Evolutionary conservation across 768 basidiomycete genomes (phyloP).

Genomic region (Inosperma sp.): DNA sequence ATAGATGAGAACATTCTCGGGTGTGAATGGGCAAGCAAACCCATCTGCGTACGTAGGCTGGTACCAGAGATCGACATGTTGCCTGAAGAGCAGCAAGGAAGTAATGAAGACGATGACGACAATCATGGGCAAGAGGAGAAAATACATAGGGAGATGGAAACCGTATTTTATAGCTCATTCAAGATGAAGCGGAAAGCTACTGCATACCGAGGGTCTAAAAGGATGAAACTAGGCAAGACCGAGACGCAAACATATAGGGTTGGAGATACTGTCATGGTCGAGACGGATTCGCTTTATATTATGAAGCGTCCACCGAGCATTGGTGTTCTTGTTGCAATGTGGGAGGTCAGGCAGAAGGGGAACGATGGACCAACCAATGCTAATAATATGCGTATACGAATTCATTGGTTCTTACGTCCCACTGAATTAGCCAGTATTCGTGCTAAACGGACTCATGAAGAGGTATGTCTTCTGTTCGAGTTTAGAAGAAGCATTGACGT

Average conservation of each 20-base stretch:
- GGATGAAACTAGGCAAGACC: slow-evolving; percentile 20
- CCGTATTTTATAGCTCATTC: slow-evolving; percentile 34
- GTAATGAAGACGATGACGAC: slow-evolving; percentile 9
- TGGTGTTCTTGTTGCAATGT: slow-evolving; percentile 67
- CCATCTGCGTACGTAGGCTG: slow-evolving; percentile 15
- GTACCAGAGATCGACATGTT: slow-evolving; percentile 22
- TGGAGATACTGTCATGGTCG: slow-evolving; percentile 66
- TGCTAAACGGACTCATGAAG: slow-evolving; percentile 53
- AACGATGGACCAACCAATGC: slow-evolving; percentile 29
- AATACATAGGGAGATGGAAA: slow-evolving; percentile 23
- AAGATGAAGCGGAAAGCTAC: slow-evolving; percentile 28
- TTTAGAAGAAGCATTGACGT: neutral
- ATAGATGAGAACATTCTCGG: slow-evolving; percentile 19
- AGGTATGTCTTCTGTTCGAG: slow-evolving; percentile 38
- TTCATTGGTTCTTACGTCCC: slow-evolving; percentile 77
- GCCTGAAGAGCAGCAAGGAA: slow-evolving; percentile 23
- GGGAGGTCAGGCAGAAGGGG: slow-evolving; percentile 43
- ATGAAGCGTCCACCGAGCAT: slow-evolving; percentile 50
- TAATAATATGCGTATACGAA: slow-evolving; percentile 47
- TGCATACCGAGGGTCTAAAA: slow-evolving; percentile 22
- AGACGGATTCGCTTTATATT: slow-evolving; percentile 40
- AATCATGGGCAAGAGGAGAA: slow-evolving; percentile 5
- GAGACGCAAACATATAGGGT: slow-evolving; percentile 38
- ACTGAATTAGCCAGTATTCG: slow-evolving; percentile 56
- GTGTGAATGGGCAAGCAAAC: slow-evolving; percentile 19